Conservation (phyloP, 768 basidiomycete species). For the Leucosporidium creatinivorum region DNA sequence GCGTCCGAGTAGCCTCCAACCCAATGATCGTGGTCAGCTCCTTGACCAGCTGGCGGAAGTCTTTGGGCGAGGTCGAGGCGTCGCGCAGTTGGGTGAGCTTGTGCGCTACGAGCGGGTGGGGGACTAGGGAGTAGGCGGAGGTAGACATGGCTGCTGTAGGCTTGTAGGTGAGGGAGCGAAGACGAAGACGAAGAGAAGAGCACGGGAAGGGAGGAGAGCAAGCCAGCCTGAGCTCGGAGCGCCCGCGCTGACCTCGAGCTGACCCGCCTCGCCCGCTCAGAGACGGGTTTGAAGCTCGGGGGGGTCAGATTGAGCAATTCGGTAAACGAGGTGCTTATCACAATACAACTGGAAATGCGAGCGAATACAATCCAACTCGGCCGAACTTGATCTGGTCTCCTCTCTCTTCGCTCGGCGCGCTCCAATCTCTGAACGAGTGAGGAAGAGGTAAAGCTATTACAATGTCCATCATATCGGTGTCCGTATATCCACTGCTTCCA, state of each 20-base stretch:
- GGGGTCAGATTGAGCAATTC: too few species aligned
- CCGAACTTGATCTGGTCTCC: too few species aligned
- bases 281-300: too few species aligned
- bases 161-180: background rate
- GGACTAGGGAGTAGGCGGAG: constrained; percentile 5
- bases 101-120: constrained; percentile 23
- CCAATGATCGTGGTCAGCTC: constrained; percentile 70
- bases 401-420: too few species aligned
- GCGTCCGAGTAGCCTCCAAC: constrained; percentile 67
- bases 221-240: background rate
- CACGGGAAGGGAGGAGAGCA: background rate
- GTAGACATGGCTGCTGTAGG: background rate
- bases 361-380: too few species aligned
- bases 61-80: constrained; percentile 16
- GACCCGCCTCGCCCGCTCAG: background rate
- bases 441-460: too few species aligned
- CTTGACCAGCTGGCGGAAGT: constrained; percentile 30
- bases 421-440: too few species aligned
- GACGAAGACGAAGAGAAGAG: background rate
- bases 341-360: too few species aligned
- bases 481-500: too few species aligned
- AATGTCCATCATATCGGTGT: too few species aligned
- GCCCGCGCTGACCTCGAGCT: background rate
- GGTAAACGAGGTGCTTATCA: too few species aligned
- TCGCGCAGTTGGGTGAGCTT: constrained; percentile 32